Base-by-base conservation (phyloP, 805 yeast species). In the Ogataea thermomethanolica region DNA sequence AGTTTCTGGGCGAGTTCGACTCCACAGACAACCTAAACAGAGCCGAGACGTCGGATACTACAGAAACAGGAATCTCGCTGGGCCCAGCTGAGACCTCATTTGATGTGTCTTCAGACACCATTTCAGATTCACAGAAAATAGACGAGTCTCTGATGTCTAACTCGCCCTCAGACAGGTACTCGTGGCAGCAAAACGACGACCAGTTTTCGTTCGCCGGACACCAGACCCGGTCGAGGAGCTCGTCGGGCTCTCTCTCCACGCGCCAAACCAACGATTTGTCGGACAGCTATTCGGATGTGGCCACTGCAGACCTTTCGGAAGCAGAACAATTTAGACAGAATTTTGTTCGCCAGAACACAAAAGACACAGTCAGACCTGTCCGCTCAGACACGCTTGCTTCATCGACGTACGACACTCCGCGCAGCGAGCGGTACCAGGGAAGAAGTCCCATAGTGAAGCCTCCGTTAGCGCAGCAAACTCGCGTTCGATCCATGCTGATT, bases 331-430 rank as follows among this genome's bases (percentile, higher is more conserved):
- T 44, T 38, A 44, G 61, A 41, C 39, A 43, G 37, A 35, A 43
- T 14, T 56, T 58, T 37, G 46, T 58, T 10, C 43, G 58, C 24
- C 41, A 47, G 33, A 52, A 54, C 40, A 53, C 58, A n/a, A 46
- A 42, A 32, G 53, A 50, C 27, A 56, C 54, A 5, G 42, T 48
- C n/a, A 39, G 44, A 28, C 28, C 15, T 7, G 33, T 38, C 17
- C 26, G 22, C 8, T 27, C 36, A 11, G 29, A 27, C 17, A 26
- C 30, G 10, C 26, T 17, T 17, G 34, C 23, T 12, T 31, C 46
- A 8, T 33, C 43, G 2, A 12, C 25, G 2, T 38, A 37, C 29
- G 39, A 33, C 4, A 8, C n/a, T 3, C 33, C 33, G 7, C 8
- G 28, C 7, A 33, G 33, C 17, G 33, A 28, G 21, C 14, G 33